These are phyloP conservation scores for Lactarius quietus DNA, from an alignment of 768 basidiomycete species.

Conservation along the genomic window DNA sequence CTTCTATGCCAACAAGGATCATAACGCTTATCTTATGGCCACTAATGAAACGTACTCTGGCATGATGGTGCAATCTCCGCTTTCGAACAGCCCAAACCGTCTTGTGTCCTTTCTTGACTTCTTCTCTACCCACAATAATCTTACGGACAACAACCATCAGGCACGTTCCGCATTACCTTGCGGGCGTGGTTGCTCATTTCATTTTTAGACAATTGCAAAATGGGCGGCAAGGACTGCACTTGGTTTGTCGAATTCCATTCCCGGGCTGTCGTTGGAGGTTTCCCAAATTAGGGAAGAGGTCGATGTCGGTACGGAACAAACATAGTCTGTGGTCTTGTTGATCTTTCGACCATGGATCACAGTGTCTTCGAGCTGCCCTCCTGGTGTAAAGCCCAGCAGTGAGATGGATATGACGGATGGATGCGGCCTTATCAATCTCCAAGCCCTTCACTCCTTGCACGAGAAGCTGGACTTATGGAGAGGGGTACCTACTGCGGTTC, in stretches of 20 bases:
- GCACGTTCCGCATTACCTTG: slow-evolving; percentile 33
- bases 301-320: slow-evolving; percentile 46
- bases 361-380: slow-evolving; percentile 31
- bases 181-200: not conserved
- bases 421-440: slow-evolving; percentile 63
- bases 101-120: slow-evolving; percentile 44
- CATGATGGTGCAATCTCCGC: not conserved
- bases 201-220: slow-evolving; percentile 54
- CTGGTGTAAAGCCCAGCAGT: slow-evolving; percentile 28
- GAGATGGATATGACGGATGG: slow-evolving; percentile 61
- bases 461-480: slow-evolving; percentile 26
- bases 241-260: slow-evolving; percentile 61
- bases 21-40: slow-evolving; percentile 49
- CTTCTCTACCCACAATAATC: slow-evolving; percentile 53
- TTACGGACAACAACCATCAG: slow-evolving; percentile 46
- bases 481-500: slow-evolving; percentile 31
- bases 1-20: slow-evolving; percentile 55
- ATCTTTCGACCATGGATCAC: slow-evolving; percentile 3
- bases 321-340: not conserved
- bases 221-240: slow-evolving; percentile 61
- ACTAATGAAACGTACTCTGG: slow-evolving; percentile 45
- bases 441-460: slow-evolving; percentile 37
- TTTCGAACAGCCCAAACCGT: slow-evolving; percentile 5
- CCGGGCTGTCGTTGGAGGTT: slow-evolving; percentile 43
- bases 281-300: slow-evolving; percentile 38